Evolutionary conservation across 1,139 yeast species (phyloP), one percentile per base, ranked within the genome.

Genomic region (Taiozyma sp.): DNA sequence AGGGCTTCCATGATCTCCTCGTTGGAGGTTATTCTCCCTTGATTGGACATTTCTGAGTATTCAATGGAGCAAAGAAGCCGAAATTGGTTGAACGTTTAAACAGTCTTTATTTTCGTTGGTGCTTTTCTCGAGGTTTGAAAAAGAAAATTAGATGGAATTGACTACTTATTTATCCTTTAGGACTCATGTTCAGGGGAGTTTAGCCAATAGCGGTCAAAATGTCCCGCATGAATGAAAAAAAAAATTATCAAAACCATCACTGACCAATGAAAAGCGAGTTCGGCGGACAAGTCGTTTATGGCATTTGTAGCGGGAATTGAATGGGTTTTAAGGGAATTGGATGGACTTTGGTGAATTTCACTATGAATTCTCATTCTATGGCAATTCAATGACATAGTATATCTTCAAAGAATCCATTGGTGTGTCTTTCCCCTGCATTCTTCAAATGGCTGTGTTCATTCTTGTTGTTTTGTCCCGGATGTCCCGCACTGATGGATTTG

Each of bases 1-100:
- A 61, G 49, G 11, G 59, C 61, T 19, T 53, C 57, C 14, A 62
- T 47, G 22, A 62, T 51, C 45, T 62, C 63, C 41, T 56, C 58
- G 46, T 60, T 61, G 39, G 45, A 48, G 9, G 57, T 43, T 47
- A 60, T 58, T 49, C 51, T 53, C 11, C 24, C 24, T 37, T 21
- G 41, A 37, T 37, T 37, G 24, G 41, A 32, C 35, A 32, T 32
- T 32, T 11, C 6, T 32, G 19, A n/a, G 4, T n/a, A 32, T 32
- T 14, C 35, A 32, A 32, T 32, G 19, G 19, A 28, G 11, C 9
- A 24, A 6, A 24, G 26, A 24, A 24, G 3, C 26, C 26, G 7
- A 24, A 24, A 6, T 6, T 24, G 5, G 5, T 6, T 24, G 19
- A 19, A 19, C 19, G 19, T 19, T 19, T 19, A 19, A 19, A 19